A percentile compares a stretch with the other conserved stretches of the same genome.
These are phyloP conservation scores for Botrytis squamosa DNA, from an alignment of 2,329 filamentous ascomycete genomes.

Conservation along the genomic window DNA sequence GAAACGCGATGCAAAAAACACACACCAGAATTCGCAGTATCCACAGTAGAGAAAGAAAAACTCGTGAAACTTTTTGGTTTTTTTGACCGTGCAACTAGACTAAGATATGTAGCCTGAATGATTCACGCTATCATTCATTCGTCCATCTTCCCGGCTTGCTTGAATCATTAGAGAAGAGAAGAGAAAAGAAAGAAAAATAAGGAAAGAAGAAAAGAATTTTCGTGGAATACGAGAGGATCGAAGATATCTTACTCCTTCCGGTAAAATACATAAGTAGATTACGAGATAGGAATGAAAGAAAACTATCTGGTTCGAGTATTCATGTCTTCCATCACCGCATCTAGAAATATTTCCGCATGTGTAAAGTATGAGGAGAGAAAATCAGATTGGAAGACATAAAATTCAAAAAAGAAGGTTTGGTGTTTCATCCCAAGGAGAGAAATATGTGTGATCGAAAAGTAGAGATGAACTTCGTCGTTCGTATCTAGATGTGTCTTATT, in stretches of 20 bases:
- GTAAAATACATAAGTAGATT: background rate
- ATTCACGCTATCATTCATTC: background rate
- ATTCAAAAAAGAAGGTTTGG: background rate
- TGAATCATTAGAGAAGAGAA: background rate
- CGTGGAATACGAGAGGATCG: background rate
- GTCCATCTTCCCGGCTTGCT: background rate
- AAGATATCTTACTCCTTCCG: background rate
- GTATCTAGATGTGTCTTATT: background rate
- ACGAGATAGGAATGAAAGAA: background rate
- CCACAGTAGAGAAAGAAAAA: background rate
- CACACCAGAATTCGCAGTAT: background rate
- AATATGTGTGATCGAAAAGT: background rate
- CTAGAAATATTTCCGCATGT: background rate
- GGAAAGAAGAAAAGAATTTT: background rate
- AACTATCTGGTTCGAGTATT: background rate
- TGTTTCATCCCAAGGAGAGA: background rate
- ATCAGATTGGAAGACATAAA: background rate
- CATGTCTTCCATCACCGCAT: background rate
- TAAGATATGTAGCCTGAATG: background rate
- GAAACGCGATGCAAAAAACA: background rate
- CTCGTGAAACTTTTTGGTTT: conserved; percentile 3
- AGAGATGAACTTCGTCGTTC: background rate
- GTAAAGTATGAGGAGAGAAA: background rate
- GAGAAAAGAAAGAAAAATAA: background rate
- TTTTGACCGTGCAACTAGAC: background rate